Conservation (phyloP, 768 basidiomycete genomes). For the Russula brevipes region DNA sequence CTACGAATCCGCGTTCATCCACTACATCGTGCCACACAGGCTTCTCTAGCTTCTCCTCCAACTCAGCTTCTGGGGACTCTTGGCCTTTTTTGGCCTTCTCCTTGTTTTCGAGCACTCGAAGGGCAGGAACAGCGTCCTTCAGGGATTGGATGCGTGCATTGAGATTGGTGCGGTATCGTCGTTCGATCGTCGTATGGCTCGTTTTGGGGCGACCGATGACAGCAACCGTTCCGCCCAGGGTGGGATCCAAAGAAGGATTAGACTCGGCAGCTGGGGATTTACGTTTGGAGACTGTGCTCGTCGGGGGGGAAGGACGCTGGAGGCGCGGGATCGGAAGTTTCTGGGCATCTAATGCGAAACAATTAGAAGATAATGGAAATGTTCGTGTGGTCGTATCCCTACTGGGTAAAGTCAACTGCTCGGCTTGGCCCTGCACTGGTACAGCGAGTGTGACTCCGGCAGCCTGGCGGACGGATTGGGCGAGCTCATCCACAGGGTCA, state of each 20-base stretch:
- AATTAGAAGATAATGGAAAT: not conserved
- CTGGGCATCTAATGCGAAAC: conserved; percentile 24
- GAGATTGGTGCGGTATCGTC: conserved; percentile 82
- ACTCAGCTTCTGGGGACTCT: not conserved
- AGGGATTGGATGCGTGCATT: conserved; percentile 81
- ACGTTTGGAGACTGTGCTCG: conserved; percentile 26
- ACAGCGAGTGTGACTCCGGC: conserved; percentile 38
- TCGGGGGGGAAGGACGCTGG: conserved; percentile 40
- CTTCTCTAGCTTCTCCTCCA: conserved; percentile 8
- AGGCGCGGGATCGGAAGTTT: conserved; percentile 52
- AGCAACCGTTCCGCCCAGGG: conserved; percentile 24
- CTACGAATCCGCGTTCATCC: conserved; percentile 82
- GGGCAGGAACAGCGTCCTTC: conserved; percentile 75
- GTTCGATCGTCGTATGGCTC: conserved; percentile 84
- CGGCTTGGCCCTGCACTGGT: conserved; percentile 34
- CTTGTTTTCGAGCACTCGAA: conserved; percentile 69
- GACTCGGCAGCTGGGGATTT: conserved; percentile 25
- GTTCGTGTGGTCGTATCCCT: not conserved
- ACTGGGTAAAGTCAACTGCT: conserved; percentile 30
- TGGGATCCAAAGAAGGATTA: conserved; percentile 20
- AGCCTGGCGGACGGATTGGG: conserved; percentile 35
- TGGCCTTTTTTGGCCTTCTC: conserved; percentile 30
- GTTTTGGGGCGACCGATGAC: conserved; percentile 61
- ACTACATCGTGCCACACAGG: conserved; percentile 44
- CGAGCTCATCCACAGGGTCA: conserved; percentile 35